A percentile compares a stretch with the other conserved stretches of the same genome.
Conservation (phyloP, 2,329 filamentous ascomycete genomes). For the Epichloe gansuensis region DNA sequence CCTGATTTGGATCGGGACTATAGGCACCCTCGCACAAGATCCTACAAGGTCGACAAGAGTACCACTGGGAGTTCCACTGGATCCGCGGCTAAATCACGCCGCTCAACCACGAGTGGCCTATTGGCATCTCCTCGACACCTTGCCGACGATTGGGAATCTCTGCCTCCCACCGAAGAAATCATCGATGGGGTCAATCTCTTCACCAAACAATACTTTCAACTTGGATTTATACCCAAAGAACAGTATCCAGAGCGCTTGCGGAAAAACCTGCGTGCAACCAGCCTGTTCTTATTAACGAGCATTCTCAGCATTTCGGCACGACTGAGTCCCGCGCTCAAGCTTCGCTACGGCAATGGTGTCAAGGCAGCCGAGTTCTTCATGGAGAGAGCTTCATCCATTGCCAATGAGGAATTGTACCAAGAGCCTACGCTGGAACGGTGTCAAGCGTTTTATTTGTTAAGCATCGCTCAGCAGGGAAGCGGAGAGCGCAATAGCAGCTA, state of each 20-base stretch:
- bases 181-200: conserved; percentile 41
- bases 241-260: conserved; percentile 35
- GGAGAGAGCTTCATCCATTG: conserved; percentile 34
- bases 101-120: conserved; percentile 20
- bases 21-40: conserved; percentile 39
- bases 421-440: conserved; percentile 41
- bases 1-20: conserved; percentile 42
- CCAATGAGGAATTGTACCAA: conserved; percentile 36
- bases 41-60: conserved; percentile 30
- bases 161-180: conserved; percentile 36
- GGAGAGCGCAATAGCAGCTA: conserved; percentile 40
- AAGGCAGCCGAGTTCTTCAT: conserved; percentile 41
- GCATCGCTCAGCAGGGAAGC: conserved; percentile 45
- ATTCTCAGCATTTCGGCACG: conserved; percentile 45
- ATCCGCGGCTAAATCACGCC: conserved; percentile 23
- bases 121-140: conserved; percentile 9
- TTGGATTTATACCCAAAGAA: conserved; percentile 44
- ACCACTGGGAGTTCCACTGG: conserved; percentile 25
- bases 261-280: conserved; percentile 33
- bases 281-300: conserved; percentile 40
- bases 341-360: conserved; percentile 36
- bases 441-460: conserved; percentile 46
- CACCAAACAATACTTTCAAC: conserved; percentile 43
- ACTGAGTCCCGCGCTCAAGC: conserved; percentile 34
- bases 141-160: conserved; percentile 33